Evolutionary conservation across 441 rosid species (phyloP), one percentile per base, ranked within the genome.

Genomic region (Pelargonium australe): DNA sequence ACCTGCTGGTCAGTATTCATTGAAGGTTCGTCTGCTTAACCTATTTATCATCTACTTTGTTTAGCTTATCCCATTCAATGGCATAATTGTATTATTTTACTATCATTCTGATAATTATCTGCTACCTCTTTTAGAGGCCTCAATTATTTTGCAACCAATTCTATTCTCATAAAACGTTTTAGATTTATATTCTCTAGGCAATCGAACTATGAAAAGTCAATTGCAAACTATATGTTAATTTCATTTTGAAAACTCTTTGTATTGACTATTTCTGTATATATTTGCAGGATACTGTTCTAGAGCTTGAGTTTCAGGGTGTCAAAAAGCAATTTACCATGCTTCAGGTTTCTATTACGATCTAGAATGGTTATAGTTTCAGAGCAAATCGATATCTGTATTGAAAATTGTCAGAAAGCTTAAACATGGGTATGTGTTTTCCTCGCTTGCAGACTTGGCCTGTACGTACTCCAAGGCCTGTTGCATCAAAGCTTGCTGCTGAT

Each of bases 401-500:
- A 5, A 2, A 19, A 34, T 14, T 40, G 58, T 8, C 6, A 55
- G 72, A 41, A 78, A 61, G 3, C 70, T 73, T 70, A 44, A 63
- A 19, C 41, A 65, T 70, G 67, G 25, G 20, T 44, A 51, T 77
- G 41, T 78, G 34, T 40, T 79, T 80, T 51, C 45, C 63, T 61
- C 40, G 67, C 78, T 68, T 73, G 63, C 86, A 95, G 99, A 80
- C 86, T 73, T 95, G 99, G 99, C 99, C 99, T 69, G 98, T 95
- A 45, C 99, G 99, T 84, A 81, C 96, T 10, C 99, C 99, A 72
- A 90, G 99, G 78, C 99, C 99, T 67, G 98, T 92, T 75, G 95
- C 98, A 37, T 79, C 98, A 71, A 95, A 95, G 81, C 92, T 95
- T 80, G 98, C 99, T 80, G 99, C 99, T 64, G 98, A 92, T 82